Evolutionary conservation across 306 rosid species (phyloP), one percentile per base, ranked within the genome.

Genomic region (Clitoria ternatea): DNA sequence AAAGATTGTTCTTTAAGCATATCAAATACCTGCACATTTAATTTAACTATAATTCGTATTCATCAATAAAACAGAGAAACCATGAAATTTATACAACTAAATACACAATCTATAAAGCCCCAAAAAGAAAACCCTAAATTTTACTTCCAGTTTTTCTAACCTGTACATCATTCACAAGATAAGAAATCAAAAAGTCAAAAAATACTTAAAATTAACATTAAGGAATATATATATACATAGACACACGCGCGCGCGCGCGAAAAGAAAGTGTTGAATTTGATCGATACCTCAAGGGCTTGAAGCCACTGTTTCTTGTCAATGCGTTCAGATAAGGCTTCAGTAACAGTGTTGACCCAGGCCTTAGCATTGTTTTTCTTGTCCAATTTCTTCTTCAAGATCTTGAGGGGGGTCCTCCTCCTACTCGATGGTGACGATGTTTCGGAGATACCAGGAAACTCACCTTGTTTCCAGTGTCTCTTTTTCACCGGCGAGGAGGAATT

Each of bases 291-390:
- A 27, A 95, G 91, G n/a, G 99, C 96, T 80, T 86, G 96, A 70
- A 85, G 80, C 99, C 99, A 95, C n/a, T 86, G 91, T 64, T 91
- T 95, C 40, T 91, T 95, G 13, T 84, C 78, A 54, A 95, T 77
- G 53, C 72, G 74, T 27, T 89, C 91, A 1, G 83, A 83, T 45
- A 95, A 79, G 81, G 92, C 74, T 77, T 95, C 97, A 3, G 99
- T 89, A 71, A 95, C 97, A 71, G 99, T 95, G 78, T 72, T 87
- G 76, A 59, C 97, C 99, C 96, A 95, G 1, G 92, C 97, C 66
- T 91, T 95, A 26, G 99, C 97, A 19, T 82, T 45, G 59, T 70
- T 50, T 71, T 85, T 89, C 8, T 82, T 83, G 57, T 91, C 99
- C 68, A 89, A 33, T 60, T 86, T 91, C 81, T 85, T 91, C 88